Percentiles rank a stretch among this genome's conserved stretches.
Conservation (phyloP, 768 basidiomycete species). For the Psilocybe tampanensis region DNA sequence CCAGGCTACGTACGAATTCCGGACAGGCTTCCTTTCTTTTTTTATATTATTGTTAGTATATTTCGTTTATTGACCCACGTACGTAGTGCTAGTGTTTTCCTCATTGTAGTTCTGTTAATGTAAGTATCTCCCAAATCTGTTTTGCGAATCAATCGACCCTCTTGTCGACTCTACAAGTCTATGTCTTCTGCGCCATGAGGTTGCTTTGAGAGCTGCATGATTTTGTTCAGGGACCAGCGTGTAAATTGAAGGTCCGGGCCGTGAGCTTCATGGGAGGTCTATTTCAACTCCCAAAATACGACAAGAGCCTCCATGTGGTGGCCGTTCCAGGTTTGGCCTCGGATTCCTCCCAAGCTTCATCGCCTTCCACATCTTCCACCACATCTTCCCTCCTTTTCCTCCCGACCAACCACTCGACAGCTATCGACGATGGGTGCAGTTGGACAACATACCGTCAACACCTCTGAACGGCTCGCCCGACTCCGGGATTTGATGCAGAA, state of each 20-base stretch:
- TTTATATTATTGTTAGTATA: neutral
- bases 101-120: neutral
- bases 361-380: slow-evolving; percentile 3
- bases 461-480: slow-evolving; percentile 59
- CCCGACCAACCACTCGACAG: neutral
- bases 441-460: slow-evolving; percentile 54
- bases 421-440: slow-evolving; percentile 35
- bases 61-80: neutral
- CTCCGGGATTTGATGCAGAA: slow-evolving; percentile 74
- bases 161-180: no score
- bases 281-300: neutral
- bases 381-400: slow-evolving; percentile 4
- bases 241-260: no score
- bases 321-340: slow-evolving; percentile 23
- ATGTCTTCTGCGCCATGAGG: no score
- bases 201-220: no score
- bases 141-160: no score
- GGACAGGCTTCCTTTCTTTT: neutral
- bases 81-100: neutral
- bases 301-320: slow-evolving; percentile 21
- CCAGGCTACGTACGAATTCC: neutral
- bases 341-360: slow-evolving; percentile 15
- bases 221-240: no score
- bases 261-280: neutral
- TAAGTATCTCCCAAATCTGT: no score